Percentiles rank a stretch among this genome's conserved stretches.
Evolutionary conservation across 805 yeast species (phyloP).

Genomic region (Kodamaea kakaduensis): DNA sequence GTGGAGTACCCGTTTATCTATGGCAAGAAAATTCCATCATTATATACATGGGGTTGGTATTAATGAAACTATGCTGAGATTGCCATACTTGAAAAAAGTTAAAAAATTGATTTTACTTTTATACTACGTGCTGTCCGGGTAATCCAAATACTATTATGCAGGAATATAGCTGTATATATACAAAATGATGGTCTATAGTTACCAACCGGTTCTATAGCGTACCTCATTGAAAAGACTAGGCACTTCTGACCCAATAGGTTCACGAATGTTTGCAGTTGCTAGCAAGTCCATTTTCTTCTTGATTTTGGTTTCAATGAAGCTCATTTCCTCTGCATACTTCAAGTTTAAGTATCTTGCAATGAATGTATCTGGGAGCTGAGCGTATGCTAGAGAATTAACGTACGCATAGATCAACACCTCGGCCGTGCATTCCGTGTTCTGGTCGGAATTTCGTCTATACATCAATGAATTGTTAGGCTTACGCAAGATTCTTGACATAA

Average conservation of each 20-base stretch:
- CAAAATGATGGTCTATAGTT: no score
- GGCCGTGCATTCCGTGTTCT: constrained; percentile 17
- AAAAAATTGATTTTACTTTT: background rate
- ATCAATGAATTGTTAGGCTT: no score
- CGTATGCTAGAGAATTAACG: constrained; percentile 27
- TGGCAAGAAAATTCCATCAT: constrained; percentile 47
- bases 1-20: constrained; percentile 24
- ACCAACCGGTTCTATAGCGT: constrained; percentile 10
- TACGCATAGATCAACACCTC: constrained; percentile 41
- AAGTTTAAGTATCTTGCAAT: constrained; percentile 29
- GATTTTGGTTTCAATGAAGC: constrained; percentile 11
- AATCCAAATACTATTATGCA: no score
- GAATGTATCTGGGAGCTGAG: constrained; percentile 40
- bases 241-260: constrained; percentile 24
- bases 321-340: constrained; percentile 28
- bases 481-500: constrained; percentile 16
- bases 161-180: no score
- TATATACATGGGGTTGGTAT: constrained; percentile 32
- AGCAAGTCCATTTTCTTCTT: constrained; percentile 11
- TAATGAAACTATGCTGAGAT: constrained; percentile 46
- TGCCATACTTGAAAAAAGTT: constrained; percentile 24
- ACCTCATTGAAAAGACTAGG: constrained; percentile 38
- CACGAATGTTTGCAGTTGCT: constrained; percentile 15
- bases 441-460: no score
- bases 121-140: constrained; percentile 10